Evolutionary conservation across 2,329 filamentous ascomycete species (phyloP).

Genomic region (Claviceps purpurea): DNA sequence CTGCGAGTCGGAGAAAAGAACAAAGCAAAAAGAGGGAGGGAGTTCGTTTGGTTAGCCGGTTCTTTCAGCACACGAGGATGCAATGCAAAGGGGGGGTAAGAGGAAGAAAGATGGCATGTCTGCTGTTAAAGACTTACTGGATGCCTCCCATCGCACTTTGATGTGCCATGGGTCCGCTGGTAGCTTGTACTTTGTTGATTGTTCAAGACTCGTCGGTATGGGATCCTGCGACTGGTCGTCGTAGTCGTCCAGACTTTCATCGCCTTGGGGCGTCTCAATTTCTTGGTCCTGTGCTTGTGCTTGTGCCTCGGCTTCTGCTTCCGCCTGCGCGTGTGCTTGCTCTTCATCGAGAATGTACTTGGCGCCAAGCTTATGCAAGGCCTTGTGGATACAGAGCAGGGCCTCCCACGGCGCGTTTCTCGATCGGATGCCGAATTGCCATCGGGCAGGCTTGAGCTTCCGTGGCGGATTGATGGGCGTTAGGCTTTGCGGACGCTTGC

Average conservation of each 20-base stretch:
- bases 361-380: slow-evolving; percentile 73
- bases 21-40: not conserved
- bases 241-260: slow-evolving; percentile 28
- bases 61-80: too few species aligned
- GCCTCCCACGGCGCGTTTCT: slow-evolving; percentile 91
- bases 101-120: not conserved
- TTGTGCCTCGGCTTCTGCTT: too few species aligned
- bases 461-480: slow-evolving; percentile 51
- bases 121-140: slow-evolving; percentile 45
- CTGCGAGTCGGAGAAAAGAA: not conserved
- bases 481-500: slow-evolving; percentile 45
- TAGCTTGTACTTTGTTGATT: slow-evolving; percentile 58
- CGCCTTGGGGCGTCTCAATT: slow-evolving; percentile 19
- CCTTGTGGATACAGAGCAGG: slow-evolving; percentile 88
- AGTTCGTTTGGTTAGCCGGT: too few species aligned
- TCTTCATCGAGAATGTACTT: slow-evolving; percentile 66
- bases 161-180: slow-evolving; percentile 94
- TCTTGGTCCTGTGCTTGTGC: slow-evolving; percentile 23
- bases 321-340: slow-evolving; percentile 27
- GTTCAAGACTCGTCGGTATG: slow-evolving; percentile 30
- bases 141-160: slow-evolving; percentile 74
- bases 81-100: too few species aligned
- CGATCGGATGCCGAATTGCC: slow-evolving; percentile 96
- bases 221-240: slow-evolving; percentile 23
- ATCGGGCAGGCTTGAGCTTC: slow-evolving; percentile 71